phyloP scores from a whole-genome alignment of 768 basidiomycete species.

The Piloderma croceum region DNA sequence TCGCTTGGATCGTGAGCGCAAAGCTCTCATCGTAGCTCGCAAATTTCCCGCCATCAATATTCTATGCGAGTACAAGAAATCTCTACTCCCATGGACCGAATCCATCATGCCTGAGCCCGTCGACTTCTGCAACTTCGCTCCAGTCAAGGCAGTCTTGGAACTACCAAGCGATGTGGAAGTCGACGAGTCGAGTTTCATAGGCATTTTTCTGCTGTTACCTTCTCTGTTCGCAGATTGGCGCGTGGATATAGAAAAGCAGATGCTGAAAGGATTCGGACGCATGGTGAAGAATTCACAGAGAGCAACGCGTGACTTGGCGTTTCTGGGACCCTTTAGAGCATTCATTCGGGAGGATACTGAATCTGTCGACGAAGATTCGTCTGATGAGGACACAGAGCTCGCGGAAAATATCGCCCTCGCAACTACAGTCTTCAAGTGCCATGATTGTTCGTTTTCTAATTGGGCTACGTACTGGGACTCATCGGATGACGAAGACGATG shows the following conservation, averaged over 20 bases:
- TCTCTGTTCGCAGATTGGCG: constrained; percentile 40
- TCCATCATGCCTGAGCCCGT: constrained; percentile 40
- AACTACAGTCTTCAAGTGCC: constrained; percentile 41
- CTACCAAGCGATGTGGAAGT: constrained; percentile 35
- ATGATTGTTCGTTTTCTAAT: constrained; percentile 26
- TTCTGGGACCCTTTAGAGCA: no score
- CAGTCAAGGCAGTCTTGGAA: constrained; percentile 36
- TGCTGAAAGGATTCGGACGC: no score
- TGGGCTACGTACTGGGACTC: no score
- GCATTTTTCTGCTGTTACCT: constrained; percentile 32
- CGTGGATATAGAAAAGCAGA: constrained; percentile 18
- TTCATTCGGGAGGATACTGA: no score
- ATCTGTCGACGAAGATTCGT: no score
- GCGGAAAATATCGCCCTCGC: no score
- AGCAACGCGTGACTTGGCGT: no score
- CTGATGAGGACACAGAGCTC: no score
- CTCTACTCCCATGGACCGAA: constrained; percentile 33
- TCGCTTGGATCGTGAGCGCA: constrained; percentile 41
- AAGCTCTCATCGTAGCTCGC: constrained; percentile 34
- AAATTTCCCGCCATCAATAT: constrained; percentile 37
- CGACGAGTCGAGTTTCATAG: constrained; percentile 34
- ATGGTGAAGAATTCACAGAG: no score
- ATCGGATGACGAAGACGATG: no score
- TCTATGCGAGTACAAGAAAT: constrained; percentile 38
- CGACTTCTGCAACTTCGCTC: constrained; percentile 41